Evolutionary conservation across 352 stramenopile genomes (phyloP), one percentile per base, ranked within the genome.

Genomic region (Phytophthora hybrid): DNA sequence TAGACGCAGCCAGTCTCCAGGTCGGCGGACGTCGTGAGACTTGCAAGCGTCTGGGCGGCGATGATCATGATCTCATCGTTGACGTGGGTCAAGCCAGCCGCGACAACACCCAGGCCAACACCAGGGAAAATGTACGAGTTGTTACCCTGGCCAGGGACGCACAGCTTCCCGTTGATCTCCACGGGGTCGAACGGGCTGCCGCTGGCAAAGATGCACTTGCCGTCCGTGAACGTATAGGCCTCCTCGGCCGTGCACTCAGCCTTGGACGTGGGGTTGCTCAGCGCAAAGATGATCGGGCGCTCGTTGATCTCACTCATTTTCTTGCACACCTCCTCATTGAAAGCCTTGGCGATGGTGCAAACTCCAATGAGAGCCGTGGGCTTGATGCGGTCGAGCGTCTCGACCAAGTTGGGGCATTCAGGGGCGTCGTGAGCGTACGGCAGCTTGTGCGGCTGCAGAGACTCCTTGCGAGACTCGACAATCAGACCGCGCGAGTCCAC

Each of bases 111-210:
- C 4, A 99, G 87, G 21, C 96, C 97, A 60, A 99, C 85, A 55
- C 97, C 97, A 21, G 97, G 97, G 86, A 99, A 99, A 66, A 99
- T 93, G 81, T 99, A 99, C 77, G 97, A 94, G 83, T 99, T 99
- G 87, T 99, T 99, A 73, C 91, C 89, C 77, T 98, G 94, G 37
- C 90, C 89, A 39, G 93, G 94, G 44, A 95, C 81, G 59, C 82
- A 94, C 13, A 76, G 91, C 71, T 93, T 85, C 57, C 92, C 96
- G 68, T 97, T 91, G 62, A 97, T 84, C 71, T 91, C 75, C 4
- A 99, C 94, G 6, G 96, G 93, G 78, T 98, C 93, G 84, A 99
- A 99, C 16, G 97, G 97, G 44, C 88, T 98, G 44, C 98, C 98
- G 62, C 88, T 98, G n/a, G 97, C 98, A 83, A 99, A 99, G 68